A percentile compares a stretch with the other conserved stretches of the same genome.
Evolutionary conservation across 2,329 filamentous ascomycete genomes (phyloP).

Genomic region (Huntiella savannae): DNA sequence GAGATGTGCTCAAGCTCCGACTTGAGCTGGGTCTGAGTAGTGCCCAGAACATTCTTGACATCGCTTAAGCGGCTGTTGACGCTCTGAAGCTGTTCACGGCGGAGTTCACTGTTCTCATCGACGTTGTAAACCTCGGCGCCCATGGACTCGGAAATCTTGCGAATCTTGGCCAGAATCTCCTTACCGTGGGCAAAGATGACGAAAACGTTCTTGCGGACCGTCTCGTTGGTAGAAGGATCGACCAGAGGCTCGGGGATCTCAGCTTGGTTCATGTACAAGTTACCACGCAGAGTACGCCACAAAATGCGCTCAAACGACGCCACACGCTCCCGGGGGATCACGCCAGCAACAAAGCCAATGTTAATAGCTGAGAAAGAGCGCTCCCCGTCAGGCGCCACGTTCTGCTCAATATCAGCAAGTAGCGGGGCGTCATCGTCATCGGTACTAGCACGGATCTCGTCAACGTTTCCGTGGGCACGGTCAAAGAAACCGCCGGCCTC

Average conservation of each 20-base stretch:
- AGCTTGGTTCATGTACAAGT: conserved; percentile 99
- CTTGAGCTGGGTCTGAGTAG: conserved; percentile 86
- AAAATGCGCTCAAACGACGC: conserved; percentile 92
- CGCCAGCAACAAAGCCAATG: conserved; percentile 93
- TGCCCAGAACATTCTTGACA: conserved; percentile 76
- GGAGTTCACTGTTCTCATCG: conserved; percentile 89
- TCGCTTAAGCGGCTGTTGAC: conserved; percentile 87
- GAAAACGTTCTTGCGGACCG: conserved; percentile 92
- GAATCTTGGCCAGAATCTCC: conserved; percentile 95
- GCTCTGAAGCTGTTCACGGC: conserved; percentile 90
- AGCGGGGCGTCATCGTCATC: conserved; percentile 86
- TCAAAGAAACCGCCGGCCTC: conserved; percentile 98
- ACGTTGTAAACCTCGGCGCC: conserved; percentile 91
- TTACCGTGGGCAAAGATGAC: conserved; percentile 98
- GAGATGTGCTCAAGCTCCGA: conserved; percentile 88
- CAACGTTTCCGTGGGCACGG: conserved; percentile 83
- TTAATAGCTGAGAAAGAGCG: conserved; percentile 93
- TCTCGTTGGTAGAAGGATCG: conserved; percentile 81
- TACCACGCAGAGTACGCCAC: conserved; percentile 91
- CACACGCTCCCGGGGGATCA: conserved; percentile 82
- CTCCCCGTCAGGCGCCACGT: conserved; percentile 46
- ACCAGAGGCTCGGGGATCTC: conserved; percentile 89
- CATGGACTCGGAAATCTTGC: conserved; percentile 96
- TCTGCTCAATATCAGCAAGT: conserved; percentile 78
- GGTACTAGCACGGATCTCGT: conserved; percentile 82